Evolutionary conservation across 257 asterid genomes (phyloP).

Genomic region (Petunia axillaris): DNA sequence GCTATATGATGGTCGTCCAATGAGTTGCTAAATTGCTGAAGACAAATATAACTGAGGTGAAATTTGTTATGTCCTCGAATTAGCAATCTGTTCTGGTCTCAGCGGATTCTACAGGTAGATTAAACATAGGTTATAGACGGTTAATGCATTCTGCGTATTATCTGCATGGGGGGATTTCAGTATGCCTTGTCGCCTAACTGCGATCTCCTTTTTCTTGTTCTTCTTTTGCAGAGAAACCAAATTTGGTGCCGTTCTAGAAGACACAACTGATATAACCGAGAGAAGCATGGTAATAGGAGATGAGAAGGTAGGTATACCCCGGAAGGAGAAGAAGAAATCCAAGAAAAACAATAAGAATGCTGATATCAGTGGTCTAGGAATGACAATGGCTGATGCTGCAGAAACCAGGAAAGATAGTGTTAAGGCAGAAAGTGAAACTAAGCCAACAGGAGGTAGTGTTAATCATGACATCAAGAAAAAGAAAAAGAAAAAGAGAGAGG

Average conservation of each 20-base stretch:
- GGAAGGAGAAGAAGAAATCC: slow-evolving; percentile 18
- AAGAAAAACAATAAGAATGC: slow-evolving; percentile 15
- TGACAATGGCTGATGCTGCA: background rate
- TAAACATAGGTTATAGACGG: too few relatives aligned
- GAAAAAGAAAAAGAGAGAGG: slow-evolving; percentile 10
- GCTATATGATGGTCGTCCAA: background rate
- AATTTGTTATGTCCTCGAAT: background rate
- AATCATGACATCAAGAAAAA: background rate
- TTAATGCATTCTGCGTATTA: background rate
- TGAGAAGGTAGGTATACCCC: slow-evolving; percentile 2
- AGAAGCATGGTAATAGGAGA: slow-evolving; percentile 18
- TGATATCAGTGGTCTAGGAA: slow-evolving; percentile 4
- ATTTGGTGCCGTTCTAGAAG: background rate
- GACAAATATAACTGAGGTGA: background rate
- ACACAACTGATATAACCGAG: background rate
- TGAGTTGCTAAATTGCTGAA: background rate
- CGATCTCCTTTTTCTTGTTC: background rate
- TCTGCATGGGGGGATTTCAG: background rate
- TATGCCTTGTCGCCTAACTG: background rate
- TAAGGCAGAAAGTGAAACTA: background rate
- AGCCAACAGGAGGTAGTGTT: background rate
- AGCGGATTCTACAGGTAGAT: too few relatives aligned
- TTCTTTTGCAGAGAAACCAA: slow-evolving; percentile 15
- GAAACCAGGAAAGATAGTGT: background rate
- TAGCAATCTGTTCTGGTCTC: background rate